Percentiles rank a stretch among this genome's conserved stretches.
Conservation (phyloP, 176 grass and related monocot genomes). For the Rhynchospora pubera region DNA sequence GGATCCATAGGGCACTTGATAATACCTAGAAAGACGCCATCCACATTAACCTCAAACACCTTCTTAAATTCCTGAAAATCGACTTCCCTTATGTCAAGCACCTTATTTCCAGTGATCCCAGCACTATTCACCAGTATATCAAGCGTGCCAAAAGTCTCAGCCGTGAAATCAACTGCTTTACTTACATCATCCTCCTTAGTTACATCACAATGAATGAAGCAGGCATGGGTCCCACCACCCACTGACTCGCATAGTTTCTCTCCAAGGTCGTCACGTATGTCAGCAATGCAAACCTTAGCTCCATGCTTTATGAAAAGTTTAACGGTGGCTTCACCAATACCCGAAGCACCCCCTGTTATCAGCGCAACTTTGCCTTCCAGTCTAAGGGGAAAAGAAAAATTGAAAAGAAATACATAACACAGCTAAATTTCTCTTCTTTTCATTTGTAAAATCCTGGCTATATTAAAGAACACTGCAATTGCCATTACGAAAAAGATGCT, state of each 20-base stretch:
- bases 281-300: conserved; percentile 74
- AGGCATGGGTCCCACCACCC: conserved; percentile 22
- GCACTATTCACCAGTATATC: conserved; percentile 93
- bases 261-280: conserved; percentile 51
- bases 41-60: conserved; percentile 67
- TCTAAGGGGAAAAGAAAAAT: conserved; percentile 22
- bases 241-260: conserved; percentile 45
- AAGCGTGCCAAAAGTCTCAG: conserved; percentile 48
- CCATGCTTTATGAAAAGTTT: conserved; percentile 80
- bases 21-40: conserved; percentile 45
- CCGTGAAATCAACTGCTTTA: conserved; percentile 36
- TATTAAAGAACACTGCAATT: background rate
- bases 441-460: background rate
- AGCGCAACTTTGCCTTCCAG: conserved; percentile 70
- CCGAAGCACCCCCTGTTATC: conserved; percentile 67
- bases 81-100: conserved; percentile 43
- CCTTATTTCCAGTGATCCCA: conserved; percentile 50
- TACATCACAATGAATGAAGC: conserved; percentile 76
- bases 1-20: background rate
- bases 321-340: conserved; percentile 66
- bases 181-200: conserved; percentile 47
- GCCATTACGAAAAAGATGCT: too few species aligned
- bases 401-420: background rate
- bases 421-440: background rate
- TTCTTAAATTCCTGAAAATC: conserved; percentile 43